phyloP scores from a whole-genome alignment of 2,329 filamentous ascomycete genomes.

The Claviceps spartinae region DNA sequence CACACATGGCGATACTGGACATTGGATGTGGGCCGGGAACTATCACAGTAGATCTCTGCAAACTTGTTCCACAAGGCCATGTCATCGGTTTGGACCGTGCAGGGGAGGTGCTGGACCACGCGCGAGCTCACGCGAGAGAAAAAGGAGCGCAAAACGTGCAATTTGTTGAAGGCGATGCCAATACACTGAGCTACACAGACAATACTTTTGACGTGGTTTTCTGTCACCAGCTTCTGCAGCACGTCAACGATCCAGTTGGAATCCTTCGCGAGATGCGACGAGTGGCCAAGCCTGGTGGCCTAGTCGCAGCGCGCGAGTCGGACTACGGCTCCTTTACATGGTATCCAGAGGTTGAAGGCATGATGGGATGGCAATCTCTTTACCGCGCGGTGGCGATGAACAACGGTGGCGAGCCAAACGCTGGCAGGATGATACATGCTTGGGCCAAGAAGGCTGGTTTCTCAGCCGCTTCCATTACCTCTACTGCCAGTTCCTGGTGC shows the following conservation, averaged over 20 bases:
- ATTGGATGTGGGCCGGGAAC: conserved; percentile 35
- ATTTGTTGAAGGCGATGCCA: conserved; percentile 17
- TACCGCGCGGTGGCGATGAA: conserved; percentile 7
- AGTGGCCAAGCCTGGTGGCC: conserved; percentile 25
- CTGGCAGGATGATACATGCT: conserved; percentile 11
- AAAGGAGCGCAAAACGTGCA: conserved; percentile 20
- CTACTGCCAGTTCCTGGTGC: conserved; percentile 12
- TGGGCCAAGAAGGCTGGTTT: conserved; percentile 13
- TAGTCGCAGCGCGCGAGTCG: conserved; percentile 20
- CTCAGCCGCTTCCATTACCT: conserved; percentile 4
- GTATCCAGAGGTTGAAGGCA: conserved; percentile 11
- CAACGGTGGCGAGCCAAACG: conserved; percentile 11
- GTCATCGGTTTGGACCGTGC: conserved; percentile 27
- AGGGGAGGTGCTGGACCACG: conserved; percentile 17
- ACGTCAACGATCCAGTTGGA: conserved; percentile 20
- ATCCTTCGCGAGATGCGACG: conserved; percentile 26
- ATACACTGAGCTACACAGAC: conserved; percentile 22
- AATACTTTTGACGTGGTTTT: conserved; percentile 26
- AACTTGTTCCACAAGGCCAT: conserved; percentile 21
- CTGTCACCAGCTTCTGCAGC: conserved; percentile 25
- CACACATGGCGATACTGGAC: conserved; percentile 27
- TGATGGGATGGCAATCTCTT: conserved; percentile 10
- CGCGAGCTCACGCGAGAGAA: conserved; percentile 15
- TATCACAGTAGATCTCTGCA: conserved; percentile 29
- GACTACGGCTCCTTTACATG: conserved; percentile 11